Evolutionary conservation across 257 asterid species (phyloP), one percentile per base, ranked within the genome.

Genomic region (Eustoma russellianum): DNA sequence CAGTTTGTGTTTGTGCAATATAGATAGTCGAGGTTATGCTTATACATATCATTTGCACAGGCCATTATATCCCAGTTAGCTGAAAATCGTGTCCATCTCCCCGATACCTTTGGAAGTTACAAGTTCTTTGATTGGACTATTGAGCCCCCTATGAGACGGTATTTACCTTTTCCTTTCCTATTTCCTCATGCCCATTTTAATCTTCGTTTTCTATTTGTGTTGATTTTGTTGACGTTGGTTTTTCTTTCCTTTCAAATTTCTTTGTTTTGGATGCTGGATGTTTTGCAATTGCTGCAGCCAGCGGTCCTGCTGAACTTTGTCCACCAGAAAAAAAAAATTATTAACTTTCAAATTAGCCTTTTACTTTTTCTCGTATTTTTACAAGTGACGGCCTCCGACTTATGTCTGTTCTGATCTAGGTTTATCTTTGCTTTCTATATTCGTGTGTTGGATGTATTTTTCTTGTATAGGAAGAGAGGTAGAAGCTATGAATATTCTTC

Each of bases 21-120:
- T 41, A 8, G 33, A 45, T 13, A n/a, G 53, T 50, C 13, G 14
- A n/a, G 11, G 17, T 38, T 6, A 5, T 13, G 14, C 55, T 33
- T 14, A 56, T 44, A 17, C 19, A n/a, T 58, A 56, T 59, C 45
- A 17, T 55, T 56, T 55, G 13, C 44, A 63, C 83, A 91, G 98
- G 79, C 76, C 40, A 80, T 83, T 55, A 48, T 91, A 34, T 64
- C 83, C 69, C 74, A 67, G 70, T 70, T 91, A 72, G 79, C 57
- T 50, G 85, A 60, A 70, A 69, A 59, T 54, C 66, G 51, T 9
- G 56, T 85, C 55, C 87, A 63, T 66, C 86, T 87, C 46, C 97
- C 94, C 52, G 79, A 73, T 63, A 85, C 68, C 50, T 91, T 75
- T 69, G 98, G 97, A 63, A 87, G 77, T 66, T 91, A 70, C 74